These are phyloP conservation scores for Elsinoe necatrix DNA, from an alignment of 2,329 filamentous ascomycete species.

Conservation along the genomic window DNA sequence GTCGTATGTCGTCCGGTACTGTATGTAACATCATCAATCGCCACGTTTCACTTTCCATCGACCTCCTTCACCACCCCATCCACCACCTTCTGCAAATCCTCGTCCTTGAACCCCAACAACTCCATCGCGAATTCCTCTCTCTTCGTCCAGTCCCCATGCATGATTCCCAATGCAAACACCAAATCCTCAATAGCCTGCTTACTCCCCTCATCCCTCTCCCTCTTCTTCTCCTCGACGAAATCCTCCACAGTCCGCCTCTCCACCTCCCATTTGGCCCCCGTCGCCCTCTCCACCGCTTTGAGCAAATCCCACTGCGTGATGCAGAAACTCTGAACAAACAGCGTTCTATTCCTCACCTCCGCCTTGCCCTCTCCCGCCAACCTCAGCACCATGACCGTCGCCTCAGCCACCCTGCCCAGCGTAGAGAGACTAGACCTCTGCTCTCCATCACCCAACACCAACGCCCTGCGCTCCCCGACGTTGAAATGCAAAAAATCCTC, in stretches of 20 bases:
- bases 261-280: constrained; percentile 45
- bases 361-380: constrained; percentile 32
- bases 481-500: constrained; percentile 47
- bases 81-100: constrained; percentile 33
- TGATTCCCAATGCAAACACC: constrained; percentile 26
- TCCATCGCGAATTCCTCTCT: constrained; percentile 35
- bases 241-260: constrained; percentile 31
- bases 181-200: constrained; percentile 24
- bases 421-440: constrained; percentile 46
- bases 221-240: constrained; percentile 26
- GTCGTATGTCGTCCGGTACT: too few relatives aligned
- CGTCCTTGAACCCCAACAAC: constrained; percentile 34
- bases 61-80: constrained; percentile 26
- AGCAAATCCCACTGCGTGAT: constrained; percentile 52
- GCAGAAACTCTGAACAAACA: constrained; percentile 50
- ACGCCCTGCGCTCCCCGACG: constrained; percentile 41
- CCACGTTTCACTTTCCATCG: background rate
- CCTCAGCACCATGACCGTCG: constrained; percentile 45
- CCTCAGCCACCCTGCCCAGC: constrained; percentile 43
- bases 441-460: constrained; percentile 50
- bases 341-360: constrained; percentile 48
- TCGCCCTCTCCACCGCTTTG: constrained; percentile 44
- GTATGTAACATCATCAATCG: too few relatives aligned
- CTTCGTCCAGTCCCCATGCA: constrained; percentile 27
- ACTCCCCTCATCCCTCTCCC: constrained; percentile 33